Conservation (phyloP, 176 grass and related monocot species). For the Puccinellia tenuiflora region DNA sequence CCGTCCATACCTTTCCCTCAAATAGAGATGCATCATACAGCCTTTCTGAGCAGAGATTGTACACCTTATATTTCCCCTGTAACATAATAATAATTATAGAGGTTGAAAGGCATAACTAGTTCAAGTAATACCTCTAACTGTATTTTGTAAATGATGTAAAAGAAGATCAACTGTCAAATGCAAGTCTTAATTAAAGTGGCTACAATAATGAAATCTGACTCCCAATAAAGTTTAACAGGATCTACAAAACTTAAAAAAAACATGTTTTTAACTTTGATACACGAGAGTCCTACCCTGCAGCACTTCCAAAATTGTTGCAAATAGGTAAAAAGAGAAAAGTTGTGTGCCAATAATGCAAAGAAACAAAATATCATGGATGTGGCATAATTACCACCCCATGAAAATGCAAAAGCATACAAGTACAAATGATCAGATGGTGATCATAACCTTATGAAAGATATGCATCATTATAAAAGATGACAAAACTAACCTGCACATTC, state of each 20-base stretch:
- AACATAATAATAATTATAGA: conserved; percentile 32
- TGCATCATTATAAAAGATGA: not conserved
- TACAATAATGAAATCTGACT: not conserved
- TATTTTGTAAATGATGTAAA: not conserved
- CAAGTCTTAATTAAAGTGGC: not conserved
- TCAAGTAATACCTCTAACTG: not conserved
- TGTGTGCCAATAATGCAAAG: not conserved
- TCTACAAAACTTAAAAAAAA: not conserved
- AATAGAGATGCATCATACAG: conserved; percentile 96
- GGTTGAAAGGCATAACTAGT: not conserved
- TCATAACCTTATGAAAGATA: not conserved
- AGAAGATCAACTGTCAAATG: not conserved
- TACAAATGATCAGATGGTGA: not conserved
- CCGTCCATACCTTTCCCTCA: conserved; percentile 84
- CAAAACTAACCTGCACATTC: not conserved
- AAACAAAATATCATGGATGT: not conserved
- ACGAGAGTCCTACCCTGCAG: not conserved
- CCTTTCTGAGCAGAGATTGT: conserved; percentile 98
- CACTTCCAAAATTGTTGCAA: not conserved
- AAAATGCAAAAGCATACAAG: conserved; percentile 1
- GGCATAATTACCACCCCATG: not conserved
- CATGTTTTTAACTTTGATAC: not conserved
- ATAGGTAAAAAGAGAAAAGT: not conserved
- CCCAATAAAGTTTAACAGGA: not conserved
- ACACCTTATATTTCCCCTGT: conserved; percentile 98